Percentiles rank a stretch among this genome's conserved stretches.
Evolutionary conservation across 345 rosid genomes (phyloP).

Genomic region (Limnanthes douglasii): DNA sequence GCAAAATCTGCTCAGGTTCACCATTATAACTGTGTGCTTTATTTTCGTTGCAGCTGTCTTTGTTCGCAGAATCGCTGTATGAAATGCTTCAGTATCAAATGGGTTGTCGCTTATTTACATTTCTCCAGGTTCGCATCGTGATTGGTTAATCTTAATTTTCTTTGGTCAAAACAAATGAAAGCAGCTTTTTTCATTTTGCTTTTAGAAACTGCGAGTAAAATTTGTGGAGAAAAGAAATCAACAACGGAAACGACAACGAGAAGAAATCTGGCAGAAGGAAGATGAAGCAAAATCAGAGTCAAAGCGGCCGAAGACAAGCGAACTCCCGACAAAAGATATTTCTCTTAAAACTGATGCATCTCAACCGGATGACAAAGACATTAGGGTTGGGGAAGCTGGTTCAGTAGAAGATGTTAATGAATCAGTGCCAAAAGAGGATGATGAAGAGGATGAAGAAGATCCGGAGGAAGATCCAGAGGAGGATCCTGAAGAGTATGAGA

Average conservation of each 20-base stretch:
- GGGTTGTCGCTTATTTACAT: conserved; percentile 64
- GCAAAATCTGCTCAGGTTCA: conserved; percentile 2
- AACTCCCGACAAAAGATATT: conserved; percentile 29
- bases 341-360: conserved; percentile 20
- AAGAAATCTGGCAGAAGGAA: conserved; percentile 31
- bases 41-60: conserved; percentile 52
- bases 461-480: conserved; percentile 62
- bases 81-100: conserved; percentile 97
- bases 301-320: conserved; percentile 43
- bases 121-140: conserved; percentile 57
- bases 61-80: conserved; percentile 81
- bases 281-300: conserved; percentile 19
- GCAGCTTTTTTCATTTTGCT: not conserved
- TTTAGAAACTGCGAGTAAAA: conserved; percentile 47
- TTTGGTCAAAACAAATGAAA: not conserved
- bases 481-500: conserved; percentile 34
- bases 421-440: conserved; percentile 19
- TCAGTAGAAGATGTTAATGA: conserved; percentile 22
- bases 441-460: conserved; percentile 25
- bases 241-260: conserved; percentile 60
- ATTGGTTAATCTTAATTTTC: conserved; percentile 2
- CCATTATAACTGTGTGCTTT: conserved; percentile 1
- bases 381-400: conserved; percentile 17
- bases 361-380: conserved; percentile 22
- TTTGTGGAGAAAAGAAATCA: conserved; percentile 62